phyloP scores from a whole-genome alignment of 257 asterid genomes.

The Marsdenia floribunda region DNA sequence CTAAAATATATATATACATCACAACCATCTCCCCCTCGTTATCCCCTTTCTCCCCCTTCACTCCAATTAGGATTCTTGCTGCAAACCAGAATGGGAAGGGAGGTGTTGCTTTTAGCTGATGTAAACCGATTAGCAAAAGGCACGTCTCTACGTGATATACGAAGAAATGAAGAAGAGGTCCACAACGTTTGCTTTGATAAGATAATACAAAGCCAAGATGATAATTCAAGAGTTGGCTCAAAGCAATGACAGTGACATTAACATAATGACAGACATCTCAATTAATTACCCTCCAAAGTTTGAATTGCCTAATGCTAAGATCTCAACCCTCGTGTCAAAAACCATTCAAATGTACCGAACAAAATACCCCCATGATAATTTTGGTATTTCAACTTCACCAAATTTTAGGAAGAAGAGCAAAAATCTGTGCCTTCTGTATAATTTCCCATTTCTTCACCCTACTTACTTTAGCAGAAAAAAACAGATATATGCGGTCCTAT shows the following conservation, averaged over 20 bases:
- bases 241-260: constrained; percentile 38
- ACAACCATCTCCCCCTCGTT: too few species aligned
- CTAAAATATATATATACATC: too few species aligned
- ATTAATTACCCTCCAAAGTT: constrained; percentile 13
- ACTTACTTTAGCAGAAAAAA: too few species aligned
- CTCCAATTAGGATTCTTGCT: too few species aligned
- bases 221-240: constrained; percentile 41
- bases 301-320: constrained; percentile 49
- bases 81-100: too few species aligned
- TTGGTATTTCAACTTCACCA: too few species aligned
- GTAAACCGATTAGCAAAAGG: constrained; percentile 58
- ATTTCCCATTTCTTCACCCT: too few species aligned
- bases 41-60: too few species aligned
- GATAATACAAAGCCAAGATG: constrained; percentile 41
- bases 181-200: constrained; percentile 60
- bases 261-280: constrained; percentile 29
- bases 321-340: constrained; percentile 45
- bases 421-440: too few species aligned
- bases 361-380: not conserved
- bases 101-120: constrained; percentile 55
- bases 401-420: too few species aligned
- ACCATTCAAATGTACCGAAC: constrained; percentile 36
- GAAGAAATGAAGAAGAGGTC: constrained; percentile 60
- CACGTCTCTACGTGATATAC: constrained; percentile 55
- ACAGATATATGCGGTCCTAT: too few species aligned